Conservation (phyloP, 2,329 filamentous ascomycete species). For the Claviceps citrina region DNA sequence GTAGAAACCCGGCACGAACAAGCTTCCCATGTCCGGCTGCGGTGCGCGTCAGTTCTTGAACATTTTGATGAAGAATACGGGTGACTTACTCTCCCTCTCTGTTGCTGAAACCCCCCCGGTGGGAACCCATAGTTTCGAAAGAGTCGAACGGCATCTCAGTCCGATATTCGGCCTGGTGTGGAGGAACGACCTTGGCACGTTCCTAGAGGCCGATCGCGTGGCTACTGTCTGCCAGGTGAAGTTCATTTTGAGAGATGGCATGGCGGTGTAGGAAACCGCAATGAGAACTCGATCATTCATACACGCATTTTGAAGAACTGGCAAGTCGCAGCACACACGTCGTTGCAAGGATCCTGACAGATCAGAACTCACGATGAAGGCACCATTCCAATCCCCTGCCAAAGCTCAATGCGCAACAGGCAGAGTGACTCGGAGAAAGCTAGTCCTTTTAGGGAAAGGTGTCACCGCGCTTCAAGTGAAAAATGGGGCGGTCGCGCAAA, state of each 20-base stretch:
- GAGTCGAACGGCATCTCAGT: conserved; percentile 15
- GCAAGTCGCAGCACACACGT: not conserved
- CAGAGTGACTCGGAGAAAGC: not conserved
- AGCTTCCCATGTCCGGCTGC: conserved; percentile 52
- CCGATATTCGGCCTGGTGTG: conserved; percentile 3
- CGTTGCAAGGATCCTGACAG: not conserved
- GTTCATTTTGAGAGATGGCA: conserved; percentile 9
- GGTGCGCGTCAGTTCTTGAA: conserved; percentile 9
- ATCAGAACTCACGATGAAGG: not conserved
- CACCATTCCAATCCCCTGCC: too few relatives aligned
- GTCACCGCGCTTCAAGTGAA: too few relatives aligned
- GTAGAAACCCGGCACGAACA: conserved; percentile 55
- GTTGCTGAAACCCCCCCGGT: conserved; percentile 50
- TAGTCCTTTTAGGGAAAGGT: not conserved
- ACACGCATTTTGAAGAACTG: not conserved
- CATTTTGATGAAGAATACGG: not conserved
- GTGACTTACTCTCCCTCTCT: conserved; percentile 34
- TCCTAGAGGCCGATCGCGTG: conserved; percentile 3
- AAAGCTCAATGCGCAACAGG: not conserved
- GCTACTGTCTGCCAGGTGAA: conserved; percentile 5
- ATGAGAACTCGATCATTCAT: not conserved
- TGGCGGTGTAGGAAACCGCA: conserved; percentile 5
- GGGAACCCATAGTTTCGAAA: conserved; percentile 69
- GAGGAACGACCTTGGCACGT: conserved; percentile 10
- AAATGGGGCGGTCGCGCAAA: too few relatives aligned